A percentile compares a stretch with the other conserved stretches of the same genome.
phyloP scores from a whole-genome alignment of 257 asterid species.

The Salvia splendens region DNA sequence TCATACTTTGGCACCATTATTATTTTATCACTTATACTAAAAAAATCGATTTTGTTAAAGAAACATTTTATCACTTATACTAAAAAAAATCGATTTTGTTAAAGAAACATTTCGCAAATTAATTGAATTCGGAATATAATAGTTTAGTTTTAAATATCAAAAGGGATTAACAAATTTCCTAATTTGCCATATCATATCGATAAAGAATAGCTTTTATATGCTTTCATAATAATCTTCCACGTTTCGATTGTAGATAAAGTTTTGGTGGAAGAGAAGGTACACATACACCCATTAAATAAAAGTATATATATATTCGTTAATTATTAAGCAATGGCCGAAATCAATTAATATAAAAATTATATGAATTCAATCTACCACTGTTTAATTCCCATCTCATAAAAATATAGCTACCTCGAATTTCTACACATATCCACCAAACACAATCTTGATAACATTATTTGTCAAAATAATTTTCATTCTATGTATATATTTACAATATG shows the following conservation, averaged over 20 bases:
- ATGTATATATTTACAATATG: no score
- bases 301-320: not conserved
- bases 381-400: not conserved
- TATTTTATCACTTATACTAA: no score
- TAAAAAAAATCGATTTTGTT: not conserved
- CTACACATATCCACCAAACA: not conserved
- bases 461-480: no score
- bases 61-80: no score
- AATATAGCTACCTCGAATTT: not conserved
- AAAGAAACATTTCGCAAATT: not conserved
- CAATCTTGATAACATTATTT: no score
- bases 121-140: not conserved
- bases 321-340: not conserved
- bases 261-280: constrained; percentile 27
- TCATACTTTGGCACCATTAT: no score
- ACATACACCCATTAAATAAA: not conserved
- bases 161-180: not conserved
- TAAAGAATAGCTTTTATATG: constrained; percentile 13
- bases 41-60: no score
- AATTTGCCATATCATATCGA: constrained; percentile 13
- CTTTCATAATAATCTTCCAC: constrained; percentile 22
- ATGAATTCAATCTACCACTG: not conserved
- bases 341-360: not conserved
- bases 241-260: constrained; percentile 12
- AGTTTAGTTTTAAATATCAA: not conserved